Conservation (phyloP, 2,329 filamentous ascomycete species). For the Monilinia aucupariae region DNA sequence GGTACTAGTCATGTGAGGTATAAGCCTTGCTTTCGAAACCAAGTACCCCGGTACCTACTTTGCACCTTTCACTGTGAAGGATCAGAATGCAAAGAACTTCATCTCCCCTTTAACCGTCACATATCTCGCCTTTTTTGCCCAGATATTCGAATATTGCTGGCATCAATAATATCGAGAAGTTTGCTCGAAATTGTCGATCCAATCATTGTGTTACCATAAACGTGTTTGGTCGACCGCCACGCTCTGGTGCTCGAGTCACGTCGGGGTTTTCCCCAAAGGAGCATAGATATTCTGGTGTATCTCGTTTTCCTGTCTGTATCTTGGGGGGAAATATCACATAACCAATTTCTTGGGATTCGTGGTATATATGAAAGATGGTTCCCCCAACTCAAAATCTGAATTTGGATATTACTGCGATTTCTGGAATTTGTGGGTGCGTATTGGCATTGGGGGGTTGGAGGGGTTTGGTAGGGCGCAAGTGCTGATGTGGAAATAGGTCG, state of each 20-base stretch:
- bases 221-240: conserved; percentile 8
- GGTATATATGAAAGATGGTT: conserved; percentile 31
- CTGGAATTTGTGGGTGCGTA: conserved; percentile 78
- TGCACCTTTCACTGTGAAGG: neutral
- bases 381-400: conserved; percentile 52
- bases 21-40: neutral
- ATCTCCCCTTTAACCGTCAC: neutral
- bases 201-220: neutral
- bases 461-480: neutral
- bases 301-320: neutral
- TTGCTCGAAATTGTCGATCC: neutral
- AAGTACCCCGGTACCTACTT: neutral
- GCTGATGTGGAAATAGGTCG: conserved; percentile 50
- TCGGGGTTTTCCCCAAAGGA: neutral
- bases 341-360: neutral
- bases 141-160: neutral
- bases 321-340: neutral
- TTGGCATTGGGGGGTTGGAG: neutral
- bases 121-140: neutral
- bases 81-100: neutral
- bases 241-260: neutral
- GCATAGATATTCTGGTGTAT: neutral
- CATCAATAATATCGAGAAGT: conserved; percentile 1
- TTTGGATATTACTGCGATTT: conserved; percentile 83
- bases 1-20: neutral